Evolutionary conservation across 2,329 filamentous ascomycete genomes (phyloP).

Genomic region (Penicillium occitanis): DNA sequence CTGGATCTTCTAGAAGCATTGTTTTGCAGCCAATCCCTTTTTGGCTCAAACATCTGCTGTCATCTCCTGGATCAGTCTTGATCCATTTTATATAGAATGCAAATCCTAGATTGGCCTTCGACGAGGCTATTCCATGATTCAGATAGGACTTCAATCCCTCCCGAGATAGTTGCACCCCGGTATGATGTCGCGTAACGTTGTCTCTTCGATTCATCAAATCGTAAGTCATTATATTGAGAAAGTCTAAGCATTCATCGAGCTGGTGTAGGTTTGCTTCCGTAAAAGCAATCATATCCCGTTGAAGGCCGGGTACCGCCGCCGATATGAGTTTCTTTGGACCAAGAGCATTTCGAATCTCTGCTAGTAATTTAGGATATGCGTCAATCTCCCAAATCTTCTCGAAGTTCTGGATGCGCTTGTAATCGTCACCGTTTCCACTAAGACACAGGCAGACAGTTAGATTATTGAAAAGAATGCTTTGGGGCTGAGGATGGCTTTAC

Average conservation of each 20-base stretch:
- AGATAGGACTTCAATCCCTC: conserved; percentile 23
- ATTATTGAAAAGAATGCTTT: not conserved
- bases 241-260: conserved; percentile 58
- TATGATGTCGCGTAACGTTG: conserved; percentile 59
- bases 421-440: conserved; percentile 63
- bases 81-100: conserved; percentile 70
- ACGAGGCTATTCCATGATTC: conserved; percentile 50
- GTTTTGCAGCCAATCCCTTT: conserved; percentile 57
- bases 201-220: conserved; percentile 20
- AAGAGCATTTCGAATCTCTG: conserved; percentile 55
- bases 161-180: conserved; percentile 54
- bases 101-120: conserved; percentile 62
- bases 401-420: conserved; percentile 58
- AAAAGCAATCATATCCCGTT: conserved; percentile 64
- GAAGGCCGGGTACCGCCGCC: conserved; percentile 62
- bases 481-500: conserved; percentile 5
- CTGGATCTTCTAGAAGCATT: conserved; percentile 57
- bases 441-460: not conserved
- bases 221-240: conserved; percentile 62
- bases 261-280: conserved; percentile 51
- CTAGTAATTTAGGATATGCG: conserved; percentile 58
- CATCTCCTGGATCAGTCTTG: conserved; percentile 48
- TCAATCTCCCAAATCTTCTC: conserved; percentile 57
- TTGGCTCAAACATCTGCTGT: conserved; percentile 31
- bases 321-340: conserved; percentile 58